phyloP scores from a whole-genome alignment of 1,284 basidiomycete species.

The Peniophora sp. region DNA sequence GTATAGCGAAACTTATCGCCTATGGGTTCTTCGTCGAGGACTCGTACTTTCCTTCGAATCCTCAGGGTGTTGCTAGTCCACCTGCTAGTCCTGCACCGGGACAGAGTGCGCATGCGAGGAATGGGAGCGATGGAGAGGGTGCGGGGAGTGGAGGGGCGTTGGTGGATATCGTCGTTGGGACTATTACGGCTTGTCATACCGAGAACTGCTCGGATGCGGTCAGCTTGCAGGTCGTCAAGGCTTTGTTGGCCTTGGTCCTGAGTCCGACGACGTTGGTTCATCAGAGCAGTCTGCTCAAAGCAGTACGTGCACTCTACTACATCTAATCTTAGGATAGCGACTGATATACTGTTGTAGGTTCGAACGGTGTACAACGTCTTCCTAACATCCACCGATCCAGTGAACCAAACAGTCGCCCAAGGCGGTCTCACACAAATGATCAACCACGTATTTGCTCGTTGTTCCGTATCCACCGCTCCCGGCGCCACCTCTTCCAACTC shows the following conservation, averaged over 20 bases:
- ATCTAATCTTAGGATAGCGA: too few species aligned
- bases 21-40: constrained; percentile 89
- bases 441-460: constrained; percentile 87
- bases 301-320: constrained; percentile 36
- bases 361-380: constrained; percentile 97
- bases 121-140: neutral
- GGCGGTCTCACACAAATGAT: constrained; percentile 97
- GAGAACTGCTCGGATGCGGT: constrained; percentile 85
- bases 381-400: constrained; percentile 78
- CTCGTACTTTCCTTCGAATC: constrained; percentile 23
- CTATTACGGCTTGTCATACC: constrained; percentile 87
- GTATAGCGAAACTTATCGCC: constrained; percentile 92
- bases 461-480: constrained; percentile 26
- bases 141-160: constrained; percentile 49
- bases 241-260: constrained; percentile 80
- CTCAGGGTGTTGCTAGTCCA: constrained; percentile 44
- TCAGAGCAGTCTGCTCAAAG: constrained; percentile 89
- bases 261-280: constrained; percentile 84
- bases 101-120: constrained; percentile 40
- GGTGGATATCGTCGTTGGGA: constrained; percentile 87
- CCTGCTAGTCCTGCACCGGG: constrained; percentile 59
- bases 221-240: constrained; percentile 93
- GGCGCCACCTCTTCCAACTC: constrained; percentile 9
- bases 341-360: too few species aligned
- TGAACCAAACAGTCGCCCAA: constrained; percentile 95